phyloP scores from a whole-genome alignment of 306 rosid genomes.

The Castanea crenata region DNA sequence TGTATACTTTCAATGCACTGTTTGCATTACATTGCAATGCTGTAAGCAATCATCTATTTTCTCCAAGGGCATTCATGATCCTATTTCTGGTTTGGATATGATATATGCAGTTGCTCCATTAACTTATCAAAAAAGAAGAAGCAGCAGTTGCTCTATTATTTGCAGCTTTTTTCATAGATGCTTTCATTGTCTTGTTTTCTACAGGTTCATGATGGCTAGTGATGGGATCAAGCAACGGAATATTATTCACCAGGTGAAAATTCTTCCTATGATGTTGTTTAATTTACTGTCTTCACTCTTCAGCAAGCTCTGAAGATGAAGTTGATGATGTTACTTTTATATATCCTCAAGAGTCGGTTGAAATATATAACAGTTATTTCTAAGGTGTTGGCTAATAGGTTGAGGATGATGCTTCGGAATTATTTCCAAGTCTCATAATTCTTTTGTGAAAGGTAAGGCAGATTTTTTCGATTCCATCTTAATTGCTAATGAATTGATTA shows the following conservation, averaged over 20 bases:
- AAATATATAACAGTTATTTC: not conserved
- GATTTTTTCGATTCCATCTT: too few species aligned
- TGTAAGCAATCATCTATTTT: conserved; percentile 11
- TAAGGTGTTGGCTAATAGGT: not conserved
- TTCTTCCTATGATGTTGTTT: not conserved
- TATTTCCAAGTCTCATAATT: too few species aligned
- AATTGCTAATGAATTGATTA: too few species aligned
- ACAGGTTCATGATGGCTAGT: conserved; percentile 93
- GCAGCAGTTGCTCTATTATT: not conserved
- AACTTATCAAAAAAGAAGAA: too few species aligned
- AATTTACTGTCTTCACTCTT: not conserved
- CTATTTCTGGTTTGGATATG: not conserved
- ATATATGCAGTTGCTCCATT: not conserved
- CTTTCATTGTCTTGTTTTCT: conserved; percentile 23
- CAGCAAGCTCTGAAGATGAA: not conserved
- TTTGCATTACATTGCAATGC: conserved; percentile 6
- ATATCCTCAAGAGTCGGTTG: not conserved
- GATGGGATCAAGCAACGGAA: conserved; percentile 88
- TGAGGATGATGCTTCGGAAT: too few species aligned
- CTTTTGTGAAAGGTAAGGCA: too few species aligned
- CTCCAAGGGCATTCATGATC: not conserved
- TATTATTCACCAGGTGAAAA: conserved; percentile 62
- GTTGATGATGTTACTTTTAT: not conserved
- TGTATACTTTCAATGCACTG: not conserved
- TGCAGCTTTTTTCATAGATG: conserved; percentile 27